Evolutionary conservation across 164 flowering plant genomes (phyloP), one percentile per base, ranked within the genome.

Genomic region (Pachysandra terminalis): DNA sequence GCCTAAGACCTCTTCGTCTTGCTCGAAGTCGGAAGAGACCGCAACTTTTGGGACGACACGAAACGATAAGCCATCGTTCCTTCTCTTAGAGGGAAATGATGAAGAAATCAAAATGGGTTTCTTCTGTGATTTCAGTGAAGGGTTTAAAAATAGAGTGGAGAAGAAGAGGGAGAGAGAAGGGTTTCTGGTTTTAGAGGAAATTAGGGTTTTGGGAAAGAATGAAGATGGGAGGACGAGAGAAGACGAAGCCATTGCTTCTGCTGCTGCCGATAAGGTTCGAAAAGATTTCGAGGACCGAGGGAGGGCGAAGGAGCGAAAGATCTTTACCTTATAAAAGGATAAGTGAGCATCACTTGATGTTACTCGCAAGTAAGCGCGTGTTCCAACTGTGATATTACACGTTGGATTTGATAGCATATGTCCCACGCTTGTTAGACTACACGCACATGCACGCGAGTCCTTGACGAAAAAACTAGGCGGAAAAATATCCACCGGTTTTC

Each of bases 21-120:
- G 77, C 13, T 68, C 68, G 45, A 68, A 79, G 9, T 73, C 79
- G 9, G 78, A 77, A 5, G 81, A 67, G 45, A 74, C 56, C 19
- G 83, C 83, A 5, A 85, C 93, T 32, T 75, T 81, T n/a, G 80
- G 58, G 12, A 77, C 77, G 67, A 92, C 81, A 25, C 80, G 79
- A 28, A 86, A 79, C 4, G 81, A 63, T n/a, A 64, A 54, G 25
- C 14, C 9, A 19, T 27, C 68, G 15, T 10, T 53, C 23, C 61
- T 55, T 14, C 28, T 55, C 23, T 13, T 35, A 13, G 75, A 72
- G 68, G 68, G 56, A 61, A 61, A 68, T 40, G 70, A 56, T 63
- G 66, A 32, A 60, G 81, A 69, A 15, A 71, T 35, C 1, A 84
- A 73, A 52, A 76, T 54, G 67, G 75, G 68, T 19, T 75, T 75